Base-by-base conservation (phyloP, 306 rosid genomes). In the Dalbergia cultrata region DNA sequence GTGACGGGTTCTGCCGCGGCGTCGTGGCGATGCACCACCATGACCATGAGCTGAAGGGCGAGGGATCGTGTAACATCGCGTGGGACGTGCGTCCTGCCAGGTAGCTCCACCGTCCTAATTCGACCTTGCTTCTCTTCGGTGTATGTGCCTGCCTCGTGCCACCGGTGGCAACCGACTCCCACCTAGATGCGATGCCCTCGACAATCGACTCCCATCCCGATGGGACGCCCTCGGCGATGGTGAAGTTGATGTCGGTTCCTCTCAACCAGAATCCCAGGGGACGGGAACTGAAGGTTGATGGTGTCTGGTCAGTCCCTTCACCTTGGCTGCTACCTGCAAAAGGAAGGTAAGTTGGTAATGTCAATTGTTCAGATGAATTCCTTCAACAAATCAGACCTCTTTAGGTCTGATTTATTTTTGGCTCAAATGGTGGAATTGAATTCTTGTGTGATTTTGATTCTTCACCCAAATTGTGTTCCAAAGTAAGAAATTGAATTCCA, bases 51-150 rank as follows among this genome's bases (percentile, higher is more conserved):
- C 72, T 82, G 63, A 94, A 83, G 16, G 98, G 97, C 5, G 98
- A 92, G 70, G 98, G 97, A 39, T 95, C 97, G 6, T 95, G 98
- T 97, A 95, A 95, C 69, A 97, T 88, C n/a, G 97, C 95, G 1
- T 86, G 92, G 89, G 98, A 95, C n/a, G 86, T 97, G 0, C 91
- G 98, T 2, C 98, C 98, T 0, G 97, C 97, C 0, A 88, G 98
- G 41, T 95, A 97, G 98, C 97, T 95, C 62, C 97, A 95, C 68
- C 83, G 94, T 5, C 58, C 97, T 0, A 95, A 95, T 77, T 91
- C 98, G 0, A 97, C 92, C 2, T 92, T 97, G 98, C 90, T 95
- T 0, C 87, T 95, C 3, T 95, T 95, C 56, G 98, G 98, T 6
- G 98, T 92, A 39, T 90, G 98, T 71, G 86, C 89, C 0, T 95